Conservation (phyloP, 768 basidiomycete species). For the Lactarius indigo region DNA sequence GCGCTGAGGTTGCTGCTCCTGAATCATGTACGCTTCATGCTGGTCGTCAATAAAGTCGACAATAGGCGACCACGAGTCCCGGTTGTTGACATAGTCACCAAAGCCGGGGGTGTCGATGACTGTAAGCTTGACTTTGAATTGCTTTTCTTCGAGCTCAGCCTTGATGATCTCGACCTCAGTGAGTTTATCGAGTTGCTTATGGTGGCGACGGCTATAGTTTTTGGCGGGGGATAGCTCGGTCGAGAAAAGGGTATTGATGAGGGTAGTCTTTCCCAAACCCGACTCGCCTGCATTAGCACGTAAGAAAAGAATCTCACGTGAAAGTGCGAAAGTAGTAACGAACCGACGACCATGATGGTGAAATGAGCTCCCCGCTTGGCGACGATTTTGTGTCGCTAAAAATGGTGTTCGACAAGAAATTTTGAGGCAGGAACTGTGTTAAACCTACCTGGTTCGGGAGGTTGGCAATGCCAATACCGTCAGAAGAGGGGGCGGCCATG, state of each 20-base stretch:
- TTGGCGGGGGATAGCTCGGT: conserved; percentile 91
- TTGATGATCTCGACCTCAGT: conserved; percentile 99
- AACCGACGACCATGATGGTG: conserved; percentile 99
- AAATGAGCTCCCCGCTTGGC: conserved; percentile 97
- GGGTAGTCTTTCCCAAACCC: conserved; percentile 93
- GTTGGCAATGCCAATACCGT: conserved; percentile 93
- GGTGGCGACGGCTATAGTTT: conserved; percentile 84
- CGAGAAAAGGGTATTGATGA: conserved; percentile 98
- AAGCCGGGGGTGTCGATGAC: conserved; percentile 99
- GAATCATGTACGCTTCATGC: conserved; percentile 93
- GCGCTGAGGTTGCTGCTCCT: conserved; percentile 98
- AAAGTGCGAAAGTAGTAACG: conserved; percentile 31
- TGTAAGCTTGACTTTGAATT: conserved; percentile 98
- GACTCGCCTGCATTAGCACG: conserved; percentile 68
- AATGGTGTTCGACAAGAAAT: conserved; percentile 19
- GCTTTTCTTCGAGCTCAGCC: conserved; percentile 97
- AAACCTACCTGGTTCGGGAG: conserved; percentile 87
- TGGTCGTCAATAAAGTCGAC: conserved; percentile 98
- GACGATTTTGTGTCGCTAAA: conserved; percentile 96
- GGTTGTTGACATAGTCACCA: conserved; percentile 99
- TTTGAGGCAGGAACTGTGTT: conserved; percentile 28
- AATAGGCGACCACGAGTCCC: conserved; percentile 97
- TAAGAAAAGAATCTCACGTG: conserved; percentile 4
- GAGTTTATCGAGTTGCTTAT: conserved; percentile 97
- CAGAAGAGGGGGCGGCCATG: conserved; percentile 36